phyloP scores from a whole-genome alignment of 2,329 filamentous ascomycete species.

The Cladosporium oxysporum region DNA sequence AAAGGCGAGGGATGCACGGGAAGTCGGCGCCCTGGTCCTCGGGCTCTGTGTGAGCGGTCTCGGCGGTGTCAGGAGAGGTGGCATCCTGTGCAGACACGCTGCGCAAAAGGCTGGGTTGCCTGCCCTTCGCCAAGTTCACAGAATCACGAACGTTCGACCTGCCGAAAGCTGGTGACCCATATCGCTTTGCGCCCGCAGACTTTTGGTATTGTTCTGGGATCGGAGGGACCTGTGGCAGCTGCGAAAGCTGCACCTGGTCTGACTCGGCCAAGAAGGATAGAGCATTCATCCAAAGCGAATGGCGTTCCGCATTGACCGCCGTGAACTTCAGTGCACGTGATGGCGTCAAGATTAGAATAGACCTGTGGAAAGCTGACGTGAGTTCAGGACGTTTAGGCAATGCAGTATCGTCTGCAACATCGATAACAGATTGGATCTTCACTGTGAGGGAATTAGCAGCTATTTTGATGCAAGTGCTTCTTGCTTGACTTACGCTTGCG shows the following conservation, averaged over 20 bases:
- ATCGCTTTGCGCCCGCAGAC: constrained; percentile 33
- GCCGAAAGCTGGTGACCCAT: constrained; percentile 33
- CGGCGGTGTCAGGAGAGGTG: constrained; percentile 25
- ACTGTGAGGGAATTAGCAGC: constrained; percentile 58
- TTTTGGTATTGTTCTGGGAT: constrained; percentile 31
- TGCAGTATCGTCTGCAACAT: constrained; percentile 92
- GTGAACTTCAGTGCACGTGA: constrained; percentile 95
- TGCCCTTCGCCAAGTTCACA: constrained; percentile 80
- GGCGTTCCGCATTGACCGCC: constrained; percentile 75
- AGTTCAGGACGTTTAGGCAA: constrained; percentile 63
- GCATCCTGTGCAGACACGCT: constrained; percentile 27
- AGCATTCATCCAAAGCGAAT: constrained; percentile 93
- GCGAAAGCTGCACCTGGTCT: constrained; percentile 52
- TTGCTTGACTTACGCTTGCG: constrained; percentile 74
- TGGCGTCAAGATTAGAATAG: constrained; percentile 91
- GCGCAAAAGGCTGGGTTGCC: constrained; percentile 27
- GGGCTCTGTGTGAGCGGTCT: background rate
- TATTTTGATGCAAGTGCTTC: background rate
- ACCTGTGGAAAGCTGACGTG: constrained; percentile 71
- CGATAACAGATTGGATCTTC: constrained; percentile 90
- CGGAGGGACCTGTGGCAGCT: constrained; percentile 37
- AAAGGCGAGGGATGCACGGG: constrained; percentile 70
- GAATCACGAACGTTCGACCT: constrained; percentile 77
- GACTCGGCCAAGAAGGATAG: constrained; percentile 94
- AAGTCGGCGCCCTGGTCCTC: constrained; percentile 67